Evolutionary conservation across 2,329 filamentous ascomycete genomes (phyloP), one percentile per base, ranked within the genome.

Genomic region (Colletotrichum theobromicola): DNA sequence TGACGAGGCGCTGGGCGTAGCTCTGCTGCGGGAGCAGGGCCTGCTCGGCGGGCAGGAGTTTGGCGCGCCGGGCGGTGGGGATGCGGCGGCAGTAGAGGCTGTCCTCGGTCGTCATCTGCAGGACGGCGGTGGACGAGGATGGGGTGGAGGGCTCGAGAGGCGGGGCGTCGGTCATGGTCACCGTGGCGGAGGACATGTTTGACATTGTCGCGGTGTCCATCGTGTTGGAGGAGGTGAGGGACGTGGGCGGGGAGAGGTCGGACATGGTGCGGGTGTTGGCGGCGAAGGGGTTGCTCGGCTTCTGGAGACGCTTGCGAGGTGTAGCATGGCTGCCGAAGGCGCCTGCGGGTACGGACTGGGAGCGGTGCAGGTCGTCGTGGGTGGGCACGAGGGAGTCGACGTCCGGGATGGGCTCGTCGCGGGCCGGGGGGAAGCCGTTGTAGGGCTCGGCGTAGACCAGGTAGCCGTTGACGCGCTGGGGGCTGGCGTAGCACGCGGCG

Each of bases 361-460:
- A 83, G 67, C 83, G 81, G 21, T 77, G 74, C 62, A 81, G 78
- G 2, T 82, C 83, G 13, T 76, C 76, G 7, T 77, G 42, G 79
- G 83, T 78, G 74, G 84, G 79, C 78, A 83, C 75, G 50, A 84
- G 81, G 67, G 82, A 84, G 64, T 86, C 86, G 30, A 86, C 84
- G 78, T 91, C 90, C 1, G 89, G 88, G 35, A 94, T 88, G 6
- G 93, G 86, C 73, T 90, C 89, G 80, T 95, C 93, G 77, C 90
- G 88, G 13, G 87, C 82, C 2, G 93, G 93, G 1, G 93, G 89
- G 34, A 91, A 85, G 64, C 92, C 92, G 73, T 90, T 87, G 82
- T 94, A 96, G 34, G 88, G 87, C 83, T 95, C 93, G 46, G 93
- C 94, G 79, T 91, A 92, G 30, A 96, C 91, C 15, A 93, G 83